A percentile compares a stretch with the other conserved stretches of the same genome.
Conservation (phyloP, 805 yeast species). For the Candida suzukii region DNA sequence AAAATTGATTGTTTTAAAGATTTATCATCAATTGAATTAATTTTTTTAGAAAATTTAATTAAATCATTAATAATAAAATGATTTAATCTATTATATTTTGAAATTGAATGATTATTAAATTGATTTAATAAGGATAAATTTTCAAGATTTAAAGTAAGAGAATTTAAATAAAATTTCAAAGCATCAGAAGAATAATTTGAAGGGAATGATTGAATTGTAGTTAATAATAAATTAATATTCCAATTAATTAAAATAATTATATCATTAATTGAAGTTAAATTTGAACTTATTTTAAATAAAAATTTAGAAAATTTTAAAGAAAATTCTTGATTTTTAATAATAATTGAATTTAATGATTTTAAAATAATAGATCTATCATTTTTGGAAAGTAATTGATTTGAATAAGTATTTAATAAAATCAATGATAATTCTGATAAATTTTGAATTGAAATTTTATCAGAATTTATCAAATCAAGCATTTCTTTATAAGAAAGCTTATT, state of each 20-base stretch:
- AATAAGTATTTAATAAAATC: neutral
- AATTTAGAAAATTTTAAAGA: neutral
- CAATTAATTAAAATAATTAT: neutral
- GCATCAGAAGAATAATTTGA: constrained; percentile 9
- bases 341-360: neutral
- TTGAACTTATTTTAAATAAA: neutral
- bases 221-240: neutral
- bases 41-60: constrained; percentile 29
- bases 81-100: constrained; percentile 2
- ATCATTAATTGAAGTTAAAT: constrained; percentile 1
- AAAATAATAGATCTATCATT: neutral
- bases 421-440: neutral
- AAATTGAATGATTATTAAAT: constrained; percentile 6
- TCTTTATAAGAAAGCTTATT: neutral
- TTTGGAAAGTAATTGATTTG: neutral
- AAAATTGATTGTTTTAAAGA: constrained; percentile 15
- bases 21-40: constrained; percentile 16
- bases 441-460: neutral
- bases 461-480: neutral
- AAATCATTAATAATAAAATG: constrained; percentile 10
- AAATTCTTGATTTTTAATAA: neutral
- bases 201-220: neutral
- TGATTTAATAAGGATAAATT: neutral
- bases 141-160: neutral
- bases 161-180: constrained; percentile 1